Conservation (phyloP, 2,329 filamentous ascomycete species). For the Cladosporium sp. region DNA sequence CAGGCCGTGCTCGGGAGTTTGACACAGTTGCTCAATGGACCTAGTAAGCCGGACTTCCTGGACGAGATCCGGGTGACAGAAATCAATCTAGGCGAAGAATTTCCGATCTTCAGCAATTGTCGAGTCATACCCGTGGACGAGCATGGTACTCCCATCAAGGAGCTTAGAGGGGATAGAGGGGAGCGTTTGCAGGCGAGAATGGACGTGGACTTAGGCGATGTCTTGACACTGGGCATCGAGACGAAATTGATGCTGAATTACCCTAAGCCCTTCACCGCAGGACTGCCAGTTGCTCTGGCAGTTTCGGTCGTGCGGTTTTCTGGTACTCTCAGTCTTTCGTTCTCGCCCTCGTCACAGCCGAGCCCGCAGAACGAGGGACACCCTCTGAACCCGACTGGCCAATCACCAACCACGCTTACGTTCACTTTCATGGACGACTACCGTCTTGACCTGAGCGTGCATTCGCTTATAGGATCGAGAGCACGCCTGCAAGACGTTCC, state of each 20-base stretch:
- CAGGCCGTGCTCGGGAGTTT: conserved; percentile 82
- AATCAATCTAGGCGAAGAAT: conserved; percentile 89
- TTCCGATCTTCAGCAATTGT: conserved; percentile 98
- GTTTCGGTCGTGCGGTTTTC: conserved; percentile 93
- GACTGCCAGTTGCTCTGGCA: conserved; percentile 83
- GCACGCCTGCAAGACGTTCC: conserved; percentile 77
- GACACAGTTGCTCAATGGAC: conserved; percentile 80
- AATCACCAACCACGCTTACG: conserved; percentile 67
- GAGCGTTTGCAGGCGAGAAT: conserved; percentile 86
- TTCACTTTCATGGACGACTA: conserved; percentile 94
- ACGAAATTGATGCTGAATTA: conserved; percentile 94
- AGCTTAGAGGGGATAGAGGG: conserved; percentile 41
- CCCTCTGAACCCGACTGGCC: conserved; percentile 37
- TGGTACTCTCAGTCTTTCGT: conserved; percentile 86
- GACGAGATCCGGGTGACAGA: conserved; percentile 93
- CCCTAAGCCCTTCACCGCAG: conserved; percentile 79
- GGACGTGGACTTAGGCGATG: conserved; percentile 94
- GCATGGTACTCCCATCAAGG: conserved; percentile 54
- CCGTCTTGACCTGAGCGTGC: conserved; percentile 72
- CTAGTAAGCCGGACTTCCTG: conserved; percentile 76
- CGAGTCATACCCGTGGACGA: conserved; percentile 87
- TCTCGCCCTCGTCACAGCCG: conserved; percentile 60
- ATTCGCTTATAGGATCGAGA: conserved; percentile 72
- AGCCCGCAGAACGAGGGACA: conserved; percentile 31
- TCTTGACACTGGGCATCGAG: conserved; percentile 89